Evolutionary conservation across 108 stramenopile genomes (phyloP), one percentile per base, ranked within the genome.

Genomic region (Schizochytrium sp.): DNA sequence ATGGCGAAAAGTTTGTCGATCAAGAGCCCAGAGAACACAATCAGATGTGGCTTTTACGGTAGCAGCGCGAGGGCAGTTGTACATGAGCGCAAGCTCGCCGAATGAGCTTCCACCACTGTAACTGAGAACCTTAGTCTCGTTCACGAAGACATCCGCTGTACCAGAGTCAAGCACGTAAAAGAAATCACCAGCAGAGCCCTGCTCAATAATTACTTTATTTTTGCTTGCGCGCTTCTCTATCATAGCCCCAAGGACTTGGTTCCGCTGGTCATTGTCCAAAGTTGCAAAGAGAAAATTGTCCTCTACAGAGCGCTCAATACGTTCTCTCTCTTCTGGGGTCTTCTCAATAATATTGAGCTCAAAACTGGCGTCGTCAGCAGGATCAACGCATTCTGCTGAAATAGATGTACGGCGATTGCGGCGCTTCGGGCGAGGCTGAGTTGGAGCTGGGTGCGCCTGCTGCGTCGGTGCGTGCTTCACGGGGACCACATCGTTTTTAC

Each of bases 21-120:
- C 96, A 83, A 97, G 93, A 50, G 95, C 93, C 92, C 94, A 61
- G 49, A n/a, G 61, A 4, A 88, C 72, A 88, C 95, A 95, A 17
- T 88, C 90, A 0, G 89, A 87, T 3, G 88, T 90, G 4, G 93
- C 95, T 76, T 95, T 90, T 73, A 95, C 95, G 8, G 96, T 96
- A 8, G 97, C 98, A 44, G 97, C 97, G 38, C 98, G 94, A 0
- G 97, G 97, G 44, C 93, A 94, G 90, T 98, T 95, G 91, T 99
- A 99, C 89, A 97, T 90, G 47, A 97, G 91, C 10, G 97, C 96
- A 38, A 98, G 91, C 90, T 99, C 98, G 46, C 98, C 98, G 92
- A 99, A 98, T 72, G 93, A 92, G 41, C 72, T 91, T 3, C 96
- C 97, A 15, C 59, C 40, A 42, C 72, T 89, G 61, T 95, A 95